Evolutionary conservation across 192 early-diverging fungal species (phyloP).

Genomic region (Physocladia obscura): DNA sequence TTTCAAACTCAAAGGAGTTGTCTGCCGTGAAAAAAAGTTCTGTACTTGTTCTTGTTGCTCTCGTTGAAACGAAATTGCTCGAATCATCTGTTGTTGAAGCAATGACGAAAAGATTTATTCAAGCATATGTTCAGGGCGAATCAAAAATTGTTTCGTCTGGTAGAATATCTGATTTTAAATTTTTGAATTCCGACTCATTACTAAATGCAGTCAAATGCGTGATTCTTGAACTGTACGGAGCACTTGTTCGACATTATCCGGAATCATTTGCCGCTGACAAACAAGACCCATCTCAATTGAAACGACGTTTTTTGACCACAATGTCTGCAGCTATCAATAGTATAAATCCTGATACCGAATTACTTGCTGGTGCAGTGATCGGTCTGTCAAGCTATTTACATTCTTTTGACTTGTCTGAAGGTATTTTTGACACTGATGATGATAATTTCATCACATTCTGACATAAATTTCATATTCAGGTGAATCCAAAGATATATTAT

Average conservation of each 20-base stretch:
- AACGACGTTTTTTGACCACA: conserved; percentile 7
- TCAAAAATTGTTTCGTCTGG: conserved; percentile 34
- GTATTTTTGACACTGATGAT: neutral
- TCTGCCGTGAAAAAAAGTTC: conserved; percentile 27
- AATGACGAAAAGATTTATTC: conserved; percentile 30
- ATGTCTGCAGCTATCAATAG: conserved; percentile 22
- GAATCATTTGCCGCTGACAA: conserved; percentile 21
- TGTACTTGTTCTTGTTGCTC: conserved; percentile 16
- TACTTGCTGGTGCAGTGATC: conserved; percentile 36
- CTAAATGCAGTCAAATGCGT: conserved; percentile 36
- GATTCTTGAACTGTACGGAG: conserved; percentile 33
- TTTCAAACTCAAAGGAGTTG: conserved; percentile 34
- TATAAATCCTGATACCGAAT: conserved; percentile 30
- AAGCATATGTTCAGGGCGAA: conserved; percentile 29
- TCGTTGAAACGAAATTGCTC: conserved; percentile 21
- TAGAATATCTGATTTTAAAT: neutral
- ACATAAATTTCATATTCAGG: no score
- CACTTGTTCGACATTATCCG: conserved; percentile 25
- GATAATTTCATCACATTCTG: neutral
- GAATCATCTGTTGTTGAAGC: conserved; percentile 22
- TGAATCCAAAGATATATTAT: conserved; percentile 2
- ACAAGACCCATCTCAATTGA: conserved; percentile 20
- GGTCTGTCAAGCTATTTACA: conserved; percentile 32
- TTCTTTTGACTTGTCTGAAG: conserved; percentile 18
- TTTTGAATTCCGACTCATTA: neutral